Evolutionary conservation across 2,329 filamentous ascomycete species (phyloP).

Genomic region (Pseudogymnoascus sp.): DNA sequence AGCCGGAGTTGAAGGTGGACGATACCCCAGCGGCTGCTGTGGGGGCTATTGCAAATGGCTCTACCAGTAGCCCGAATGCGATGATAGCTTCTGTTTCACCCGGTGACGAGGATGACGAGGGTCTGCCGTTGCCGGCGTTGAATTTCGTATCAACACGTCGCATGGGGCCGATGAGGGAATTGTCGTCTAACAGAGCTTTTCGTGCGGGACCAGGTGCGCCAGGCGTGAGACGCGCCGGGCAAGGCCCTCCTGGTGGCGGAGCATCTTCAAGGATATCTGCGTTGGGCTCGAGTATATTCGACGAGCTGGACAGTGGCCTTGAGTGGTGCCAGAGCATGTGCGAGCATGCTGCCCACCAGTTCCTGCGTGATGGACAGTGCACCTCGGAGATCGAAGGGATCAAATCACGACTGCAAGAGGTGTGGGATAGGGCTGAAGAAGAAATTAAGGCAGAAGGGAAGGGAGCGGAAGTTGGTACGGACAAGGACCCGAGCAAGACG

Average conservation of each 20-base stretch:
- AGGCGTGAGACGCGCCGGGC: not conserved
- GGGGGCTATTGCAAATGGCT: constrained; percentile 8
- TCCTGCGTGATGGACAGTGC: constrained; percentile 82
- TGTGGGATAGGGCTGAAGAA: constrained; percentile 38
- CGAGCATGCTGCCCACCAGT: constrained; percentile 81
- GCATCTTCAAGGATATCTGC: not conserved
- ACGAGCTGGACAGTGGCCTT: constrained; percentile 68
- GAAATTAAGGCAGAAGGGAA: not conserved
- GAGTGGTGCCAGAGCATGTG: constrained; percentile 76
- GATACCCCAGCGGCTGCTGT: not conserved
- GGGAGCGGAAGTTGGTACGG: not conserved
- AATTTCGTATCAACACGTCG: constrained; percentile 34
- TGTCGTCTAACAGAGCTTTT: not conserved
- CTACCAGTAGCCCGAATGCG: not conserved
- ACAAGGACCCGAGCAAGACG: not conserved
- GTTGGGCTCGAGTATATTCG: constrained; percentile 47
- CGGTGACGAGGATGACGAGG: constrained; percentile 23
- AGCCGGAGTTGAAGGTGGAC: constrained; percentile 27
- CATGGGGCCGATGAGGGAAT: constrained; percentile 29
- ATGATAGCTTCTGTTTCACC: not conserved
- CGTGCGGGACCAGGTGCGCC: not conserved
- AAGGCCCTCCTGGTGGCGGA: not conserved
- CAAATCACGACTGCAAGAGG: constrained; percentile 55
- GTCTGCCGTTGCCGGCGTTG: constrained; percentile 28
- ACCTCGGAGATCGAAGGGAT: constrained; percentile 67